These are phyloP conservation scores for Somion occarium DNA, from an alignment of 1,284 basidiomycete genomes.

Conservation along the genomic window DNA sequence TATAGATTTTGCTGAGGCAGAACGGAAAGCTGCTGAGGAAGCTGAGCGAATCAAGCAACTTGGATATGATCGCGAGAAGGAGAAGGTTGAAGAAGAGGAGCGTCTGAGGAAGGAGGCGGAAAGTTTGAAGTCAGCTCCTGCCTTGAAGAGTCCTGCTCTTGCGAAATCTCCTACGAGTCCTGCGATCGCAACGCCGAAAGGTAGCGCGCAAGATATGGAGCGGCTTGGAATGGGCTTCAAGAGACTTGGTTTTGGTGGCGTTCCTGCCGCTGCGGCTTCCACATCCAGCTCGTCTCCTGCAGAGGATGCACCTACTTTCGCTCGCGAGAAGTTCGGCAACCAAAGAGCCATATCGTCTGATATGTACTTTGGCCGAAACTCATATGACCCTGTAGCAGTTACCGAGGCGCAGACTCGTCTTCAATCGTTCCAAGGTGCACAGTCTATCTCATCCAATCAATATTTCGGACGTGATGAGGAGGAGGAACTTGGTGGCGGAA, in stretches of 20 bases:
- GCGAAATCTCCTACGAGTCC: constrained; percentile 21
- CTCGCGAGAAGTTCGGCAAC: constrained; percentile 85
- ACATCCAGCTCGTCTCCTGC: constrained; percentile 25
- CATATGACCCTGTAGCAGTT: constrained; percentile 75
- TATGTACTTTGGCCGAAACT: constrained; percentile 92
- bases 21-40: constrained; percentile 83
- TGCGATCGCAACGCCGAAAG: constrained; percentile 28
- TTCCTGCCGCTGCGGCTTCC: constrained; percentile 52
- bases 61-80: constrained; percentile 81
- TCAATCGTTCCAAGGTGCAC: constrained; percentile 86
- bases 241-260: constrained; percentile 83
- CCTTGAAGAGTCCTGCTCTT: constrained; percentile 24
- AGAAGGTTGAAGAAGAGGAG: constrained; percentile 67
- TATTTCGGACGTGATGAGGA: constrained; percentile 95
- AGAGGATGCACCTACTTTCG: constrained; percentile 67
- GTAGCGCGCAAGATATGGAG: constrained; percentile 48
- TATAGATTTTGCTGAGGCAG: constrained; percentile 90
- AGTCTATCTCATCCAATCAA: constrained; percentile 90
- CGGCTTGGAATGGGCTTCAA: constrained; percentile 78
- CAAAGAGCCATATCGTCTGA: constrained; percentile 98
- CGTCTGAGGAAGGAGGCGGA: constrained; percentile 53
- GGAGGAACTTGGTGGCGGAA: constrained; percentile 40
- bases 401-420: constrained; percentile 82
- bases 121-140: constrained; percentile 35
- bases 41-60: constrained; percentile 86